Percentiles rank a stretch among this genome's conserved stretches.
Evolutionary conservation across 805 yeast species (phyloP).

Genomic region (Spathaspora sp.): DNA sequence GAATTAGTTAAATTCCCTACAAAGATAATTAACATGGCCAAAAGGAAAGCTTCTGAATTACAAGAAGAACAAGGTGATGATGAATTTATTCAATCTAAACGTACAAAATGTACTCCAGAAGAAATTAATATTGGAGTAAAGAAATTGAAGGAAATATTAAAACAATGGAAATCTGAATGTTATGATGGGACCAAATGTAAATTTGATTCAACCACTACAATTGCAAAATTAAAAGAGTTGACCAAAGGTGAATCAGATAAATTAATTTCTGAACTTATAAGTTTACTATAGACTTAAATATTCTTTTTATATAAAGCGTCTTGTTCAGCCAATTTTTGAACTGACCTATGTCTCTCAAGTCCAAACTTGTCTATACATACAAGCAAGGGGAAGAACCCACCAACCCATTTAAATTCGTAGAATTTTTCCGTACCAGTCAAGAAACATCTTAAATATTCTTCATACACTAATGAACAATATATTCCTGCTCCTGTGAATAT

Average conservation of each 20-base stretch:
- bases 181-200: conserved; percentile 36
- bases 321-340: conserved; percentile 14
- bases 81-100: conserved; percentile 43
- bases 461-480: conserved; percentile 75
- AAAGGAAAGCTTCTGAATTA: conserved; percentile 84
- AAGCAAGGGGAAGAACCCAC: conserved; percentile 55
- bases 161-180: conserved; percentile 50
- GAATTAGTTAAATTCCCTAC: conserved; percentile 90
- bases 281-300: conserved; percentile 22
- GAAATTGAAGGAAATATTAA: conserved; percentile 43
- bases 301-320: conserved; percentile 8
- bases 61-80: conserved; percentile 45
- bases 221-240: conserved; percentile 16
- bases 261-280: conserved; percentile 44
- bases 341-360: conserved; percentile 14
- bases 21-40: conserved; percentile 92
- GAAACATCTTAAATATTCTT: conserved; percentile 70
- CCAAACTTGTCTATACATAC: conserved; percentile 23
- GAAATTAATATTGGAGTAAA: conserved; percentile 57
- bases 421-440: conserved; percentile 53
- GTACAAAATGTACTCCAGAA: conserved; percentile 46
- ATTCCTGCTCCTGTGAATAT: conserved; percentile 82
- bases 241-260: conserved; percentile 22
- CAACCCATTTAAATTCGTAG: conserved; percentile 54
- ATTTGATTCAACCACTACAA: conserved; percentile 33